Evolutionary conservation across 164 flowering plant species (phyloP).

Genomic region (Hamamelis virginiana): DNA sequence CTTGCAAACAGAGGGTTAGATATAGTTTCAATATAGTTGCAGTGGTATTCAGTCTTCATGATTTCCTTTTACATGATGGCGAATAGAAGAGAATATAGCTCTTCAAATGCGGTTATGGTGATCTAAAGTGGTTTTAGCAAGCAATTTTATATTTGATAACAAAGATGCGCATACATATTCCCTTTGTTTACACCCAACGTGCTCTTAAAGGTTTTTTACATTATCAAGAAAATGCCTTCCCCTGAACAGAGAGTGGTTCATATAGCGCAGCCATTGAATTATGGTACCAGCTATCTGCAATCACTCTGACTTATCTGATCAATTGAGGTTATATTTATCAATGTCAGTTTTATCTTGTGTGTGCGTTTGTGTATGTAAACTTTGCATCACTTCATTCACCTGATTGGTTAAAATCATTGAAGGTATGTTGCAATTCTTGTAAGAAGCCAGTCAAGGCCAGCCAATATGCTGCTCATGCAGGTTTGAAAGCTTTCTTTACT

Average conservation of each 20-base stretch:
- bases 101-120: too few species aligned
- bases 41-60: too few species aligned
- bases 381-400: neutral
- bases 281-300: neutral
- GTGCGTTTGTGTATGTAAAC: neutral
- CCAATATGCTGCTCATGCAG: conserved; percentile 84
- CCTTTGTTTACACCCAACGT: neutral
- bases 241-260: neutral
- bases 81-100: too few species aligned
- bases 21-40: too few species aligned
- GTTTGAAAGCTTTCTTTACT: conserved; percentile 30
- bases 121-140: too few species aligned
- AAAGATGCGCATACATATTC: too few species aligned
- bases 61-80: too few species aligned
- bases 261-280: neutral
- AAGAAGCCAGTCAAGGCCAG: conserved; percentile 81
- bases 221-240: neutral
- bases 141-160: too few species aligned
- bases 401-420: conserved; percentile 16
- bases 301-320: neutral
- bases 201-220: neutral
- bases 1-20: too few species aligned
- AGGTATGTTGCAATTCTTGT: conserved; percentile 89
- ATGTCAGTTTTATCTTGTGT: neutral
- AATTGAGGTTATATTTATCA: neutral